A percentile compares a stretch with the other conserved stretches of the same genome.
Conservation (phyloP, 2,329 filamentous ascomycete species). For the Colletotrichum echinochloae region DNA sequence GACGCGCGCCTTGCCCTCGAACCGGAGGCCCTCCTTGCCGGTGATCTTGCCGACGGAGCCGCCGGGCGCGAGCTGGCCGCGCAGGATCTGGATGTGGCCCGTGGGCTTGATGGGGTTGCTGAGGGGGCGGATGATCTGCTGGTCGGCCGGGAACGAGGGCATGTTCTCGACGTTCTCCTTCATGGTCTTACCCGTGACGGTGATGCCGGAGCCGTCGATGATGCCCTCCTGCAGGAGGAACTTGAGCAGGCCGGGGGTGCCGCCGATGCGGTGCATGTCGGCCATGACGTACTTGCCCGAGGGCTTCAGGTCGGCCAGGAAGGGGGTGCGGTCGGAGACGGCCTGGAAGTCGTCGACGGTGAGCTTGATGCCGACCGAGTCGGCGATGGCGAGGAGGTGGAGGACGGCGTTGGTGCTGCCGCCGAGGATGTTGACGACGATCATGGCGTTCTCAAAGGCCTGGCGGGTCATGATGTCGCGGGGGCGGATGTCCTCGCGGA, state of each 20-base stretch:
- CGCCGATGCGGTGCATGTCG: constrained; percentile 86
- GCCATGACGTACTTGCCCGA: constrained; percentile 91
- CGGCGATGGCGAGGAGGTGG: constrained; percentile 86
- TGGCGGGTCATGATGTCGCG: constrained; percentile 82
- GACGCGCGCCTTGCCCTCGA: constrained; percentile 83
- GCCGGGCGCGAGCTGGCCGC: constrained; percentile 85
- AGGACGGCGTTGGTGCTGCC: constrained; percentile 89
- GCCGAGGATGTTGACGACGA: constrained; percentile 83
- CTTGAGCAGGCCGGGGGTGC: constrained; percentile 88
- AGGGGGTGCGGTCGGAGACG: constrained; percentile 82
- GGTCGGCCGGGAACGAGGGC: constrained; percentile 79
- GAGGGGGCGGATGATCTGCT: constrained; percentile 84
- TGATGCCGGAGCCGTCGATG: constrained; percentile 82
- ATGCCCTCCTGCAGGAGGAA: constrained; percentile 86
- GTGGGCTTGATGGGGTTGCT: constrained; percentile 87
- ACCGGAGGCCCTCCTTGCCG: constrained; percentile 88
- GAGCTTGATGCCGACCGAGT: constrained; percentile 83
- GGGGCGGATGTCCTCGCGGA: constrained; percentile 82
- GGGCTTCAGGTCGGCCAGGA: constrained; percentile 86
- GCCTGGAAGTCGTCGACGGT: constrained; percentile 89
- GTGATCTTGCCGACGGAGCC: constrained; percentile 95
- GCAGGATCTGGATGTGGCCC: constrained; percentile 89
- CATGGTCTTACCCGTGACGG: constrained; percentile 90
- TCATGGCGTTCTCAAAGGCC: constrained; percentile 89
- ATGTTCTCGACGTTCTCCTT: constrained; percentile 85